Evolutionary conservation across 805 yeast genomes (phyloP), one percentile per base, ranked within the genome.

Genomic region (Wickerhamiella occidentalis): DNA sequence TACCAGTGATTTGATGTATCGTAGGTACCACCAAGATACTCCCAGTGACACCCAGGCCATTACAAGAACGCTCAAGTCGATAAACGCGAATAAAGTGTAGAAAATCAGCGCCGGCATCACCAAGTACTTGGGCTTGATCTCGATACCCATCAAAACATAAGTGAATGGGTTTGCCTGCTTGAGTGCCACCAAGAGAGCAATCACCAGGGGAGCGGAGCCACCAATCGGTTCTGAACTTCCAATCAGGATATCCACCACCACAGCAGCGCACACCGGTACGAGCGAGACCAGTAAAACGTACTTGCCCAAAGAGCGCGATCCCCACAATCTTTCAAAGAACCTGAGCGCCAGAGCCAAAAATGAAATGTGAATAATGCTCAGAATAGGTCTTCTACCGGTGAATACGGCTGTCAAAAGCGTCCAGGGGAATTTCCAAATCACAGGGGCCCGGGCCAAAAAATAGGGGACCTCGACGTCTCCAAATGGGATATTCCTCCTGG

Each of bases 11-110:
- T 85, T 90, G 67, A 68, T 79, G 63, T 85, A 87, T 56, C 96
- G 73, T 56, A 87, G 69, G 61, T 87, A 87, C 45, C 67, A 60
- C 83, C 87, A 87, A 12, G 87, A 70, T 1, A 77, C 67, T 43
- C 82, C 64, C 56, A 87, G 85, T 6, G 69, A 68, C 2, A 56
- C 26, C 64, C 65, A 61, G 13, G 68, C 58, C 44, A 62, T 57
- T 4, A 43, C 17, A 15, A 36, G 28, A 2, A 41, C 21, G 6
- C 40, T 23, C 26, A 29, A 18, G 17, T 46, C 51, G 6, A 21
- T 3, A 6, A 33, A 22, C 3, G 35, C 25, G 1, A 44, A 12
- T 9, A 44, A 2, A 1, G 55, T 50, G 40, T 47, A 52, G n/a
- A 44, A 22, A 8, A 40, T 15, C 45, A 66, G 23, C 56, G 59